Base-by-base conservation (phyloP, 2,329 filamentous ascomycete genomes). In the Macrophomina phaseolina region DNA sequence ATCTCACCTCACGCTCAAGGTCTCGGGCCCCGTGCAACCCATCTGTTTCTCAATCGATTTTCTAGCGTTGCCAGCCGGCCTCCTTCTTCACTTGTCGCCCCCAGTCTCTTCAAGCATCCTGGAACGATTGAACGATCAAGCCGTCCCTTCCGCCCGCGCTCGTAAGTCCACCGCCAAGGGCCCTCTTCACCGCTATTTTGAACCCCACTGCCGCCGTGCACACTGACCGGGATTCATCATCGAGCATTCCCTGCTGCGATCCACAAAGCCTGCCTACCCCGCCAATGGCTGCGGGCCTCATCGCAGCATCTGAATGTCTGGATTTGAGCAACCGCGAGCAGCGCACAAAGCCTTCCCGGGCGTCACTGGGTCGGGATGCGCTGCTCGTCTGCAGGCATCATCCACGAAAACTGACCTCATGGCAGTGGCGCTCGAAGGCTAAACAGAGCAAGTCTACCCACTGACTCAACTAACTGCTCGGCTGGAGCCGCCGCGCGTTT, bases 131-230 rank as follows among this genome's bases (percentile, higher is more conserved):
- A 55, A 65, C 40, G 49, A 36, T 38, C 63, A 55, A 42, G 64
- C 64, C 64, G 64, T 66, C 64, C 53, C 42, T 66, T 66, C 64
- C 64, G 64, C 64, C 64, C 64, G 45, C 64, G 52, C 62, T 65
- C 62, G 62, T 45, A 55, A 46, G 49, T 30, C 48, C 28, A 23
- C 48, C 34, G 61, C 45, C 63, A 36, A 46, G 63, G 63, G 62
- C 51, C 42, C n/a, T 40, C 64, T 49, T 66, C 64, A 66, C 64
- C 64, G 64, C 64, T 53, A 66, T 66, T 66, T 60, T 66, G 64
- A 66, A 66, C 64, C 64, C 64, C 64, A 66, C 64, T 40, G 28
- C 9, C 40, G 28, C 34, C 46, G 61, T 64, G 34, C 61, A 42
- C 58, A 3, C 32, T 49, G 49, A 64, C 61, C 53, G 64, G 64